These are phyloP conservation scores for Arthrobotrys entomopaga DNA, from an alignment of 2,329 filamentous ascomycete genomes.

Conservation along the genomic window DNA sequence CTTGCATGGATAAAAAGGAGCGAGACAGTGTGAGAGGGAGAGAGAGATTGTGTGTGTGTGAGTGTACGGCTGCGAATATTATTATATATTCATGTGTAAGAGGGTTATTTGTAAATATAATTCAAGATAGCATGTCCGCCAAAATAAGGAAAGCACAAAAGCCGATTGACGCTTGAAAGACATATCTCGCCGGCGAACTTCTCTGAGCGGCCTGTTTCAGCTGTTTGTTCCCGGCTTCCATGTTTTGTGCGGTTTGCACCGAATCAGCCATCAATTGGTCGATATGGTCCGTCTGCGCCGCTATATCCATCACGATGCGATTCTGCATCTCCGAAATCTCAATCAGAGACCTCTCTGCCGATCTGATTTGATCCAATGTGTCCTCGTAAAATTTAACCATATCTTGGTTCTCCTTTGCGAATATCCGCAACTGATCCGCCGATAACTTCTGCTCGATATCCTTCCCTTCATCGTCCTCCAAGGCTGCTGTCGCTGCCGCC, in stretches of 20 bases:
- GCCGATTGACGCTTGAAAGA: conserved; percentile 81
- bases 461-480: conserved; percentile 58
- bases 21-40: no score
- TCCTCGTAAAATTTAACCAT: conserved; percentile 94
- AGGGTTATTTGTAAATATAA: conserved; percentile 57
- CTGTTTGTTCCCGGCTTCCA: conserved; percentile 89
- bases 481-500: conserved; percentile 57
- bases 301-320: conserved; percentile 84
- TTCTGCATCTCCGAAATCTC: conserved; percentile 95
- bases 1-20: no score
- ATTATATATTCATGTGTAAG: conserved; percentile 18
- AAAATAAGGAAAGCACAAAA: conserved; percentile 78
- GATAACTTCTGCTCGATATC: conserved; percentile 70
- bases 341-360: conserved; percentile 86
- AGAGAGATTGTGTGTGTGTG: no score
- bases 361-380: conserved; percentile 92
- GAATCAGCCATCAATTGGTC: conserved; percentile 88
- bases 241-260: conserved; percentile 81
- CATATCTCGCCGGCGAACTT: conserved; percentile 77
- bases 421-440: conserved; percentile 87
- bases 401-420: conserved; percentile 90
- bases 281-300: conserved; percentile 86
- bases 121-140: conserved; percentile 76
- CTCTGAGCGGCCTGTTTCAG: conserved; percentile 82
- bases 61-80: conserved; percentile 19